Evolutionary conservation across 2,329 filamentous ascomycete species (phyloP).

Genomic region (Scolecobasidium constrictum): DNA sequence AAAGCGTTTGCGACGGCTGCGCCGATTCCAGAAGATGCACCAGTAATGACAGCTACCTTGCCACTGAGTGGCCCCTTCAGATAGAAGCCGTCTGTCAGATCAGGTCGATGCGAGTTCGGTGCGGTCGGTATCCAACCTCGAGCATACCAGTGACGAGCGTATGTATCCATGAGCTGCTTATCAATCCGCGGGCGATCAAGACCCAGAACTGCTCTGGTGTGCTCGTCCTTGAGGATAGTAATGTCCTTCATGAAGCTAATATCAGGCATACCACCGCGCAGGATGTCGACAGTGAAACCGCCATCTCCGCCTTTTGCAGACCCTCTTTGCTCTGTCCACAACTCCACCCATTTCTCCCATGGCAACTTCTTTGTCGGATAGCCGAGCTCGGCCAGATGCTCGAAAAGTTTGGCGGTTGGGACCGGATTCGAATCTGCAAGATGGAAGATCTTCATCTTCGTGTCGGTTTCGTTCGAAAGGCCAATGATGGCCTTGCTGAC

Average conservation of each 20-base stretch:
- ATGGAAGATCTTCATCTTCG: slow-evolving; percentile 58
- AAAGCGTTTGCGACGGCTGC: slow-evolving; percentile 22
- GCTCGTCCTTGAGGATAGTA: slow-evolving; percentile 61
- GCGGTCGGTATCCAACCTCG: slow-evolving; percentile 62
- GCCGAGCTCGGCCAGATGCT: slow-evolving; percentile 52
- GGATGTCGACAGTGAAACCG: slow-evolving; percentile 66
- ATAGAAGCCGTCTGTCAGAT: slow-evolving; percentile 21
- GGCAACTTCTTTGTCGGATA: slow-evolving; percentile 55
- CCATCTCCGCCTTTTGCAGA: slow-evolving; percentile 54
- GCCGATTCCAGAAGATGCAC: slow-evolving; percentile 11
- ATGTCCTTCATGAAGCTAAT: slow-evolving; percentile 60
- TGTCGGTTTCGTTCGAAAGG: slow-evolving; percentile 52
- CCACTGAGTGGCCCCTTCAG: slow-evolving; percentile 43
- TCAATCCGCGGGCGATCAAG: slow-evolving; percentile 61
- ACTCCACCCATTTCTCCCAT: slow-evolving; percentile 63
- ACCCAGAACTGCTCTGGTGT: slow-evolving; percentile 49
- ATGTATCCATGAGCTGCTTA: slow-evolving; percentile 59
- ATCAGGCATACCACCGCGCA: slow-evolving; percentile 70
- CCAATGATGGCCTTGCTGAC: slow-evolving; percentile 65
- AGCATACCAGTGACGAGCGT: slow-evolving; percentile 70
- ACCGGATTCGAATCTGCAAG: slow-evolving; percentile 63
- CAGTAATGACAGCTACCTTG: slow-evolving; percentile 11
- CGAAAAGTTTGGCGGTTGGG: slow-evolving; percentile 54
- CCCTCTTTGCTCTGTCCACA: slow-evolving; percentile 63
- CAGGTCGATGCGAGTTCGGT: slow-evolving; percentile 39